Base-by-base conservation (phyloP, 345 rosid genomes). In the Hirschfeldia incana region DNA sequence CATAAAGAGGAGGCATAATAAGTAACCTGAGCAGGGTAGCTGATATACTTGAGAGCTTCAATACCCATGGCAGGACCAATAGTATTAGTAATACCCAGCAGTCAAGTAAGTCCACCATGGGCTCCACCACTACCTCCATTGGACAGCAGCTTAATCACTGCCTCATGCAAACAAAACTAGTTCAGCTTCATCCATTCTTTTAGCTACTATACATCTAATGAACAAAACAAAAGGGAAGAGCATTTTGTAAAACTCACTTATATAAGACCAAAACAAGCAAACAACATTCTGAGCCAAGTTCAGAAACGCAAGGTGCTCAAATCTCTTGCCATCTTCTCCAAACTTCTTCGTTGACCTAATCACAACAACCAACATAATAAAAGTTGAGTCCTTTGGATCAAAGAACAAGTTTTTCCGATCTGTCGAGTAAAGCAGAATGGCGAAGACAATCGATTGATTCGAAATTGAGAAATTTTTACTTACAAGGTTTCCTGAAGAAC, bases 41-140 rank as follows among this genome's bases (percentile, higher is more conserved):
- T 93, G 42, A 95, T 95, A 80, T 93, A 95, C 84, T 95, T 95
- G 64, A 95, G 75, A 49, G 99, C 99, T 81, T 95, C 98, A 70
- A 95, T 95, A 12, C 98, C 99, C 96, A 95, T 89, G 61, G 99
- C 94, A 0, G 99, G 99, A 60, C 99, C 99, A 81, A 93, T 94
- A 0, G 99, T 91, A 75, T 94, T 94, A 3, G 99, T 94, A 76
- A 95, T 91, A 59, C 99, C 97, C 97, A 33, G 99, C 96, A 71
- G 97, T 95, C 99, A 98, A 95, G 67, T 89, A 95, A 0, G 93
- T 81, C 98, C 98, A 91, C 94, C 94, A 91, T n/a, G 98, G 99
- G 99, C 99, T 73, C 98, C 98, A 5, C 92, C 91, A 13, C 78
- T 28, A 62, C 86, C 84, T 30, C 89, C 81, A 65, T 86, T 85